Conservation (phyloP, 2,329 filamentous ascomycete species). For the Pseudogymnoascus sp. region DNA sequence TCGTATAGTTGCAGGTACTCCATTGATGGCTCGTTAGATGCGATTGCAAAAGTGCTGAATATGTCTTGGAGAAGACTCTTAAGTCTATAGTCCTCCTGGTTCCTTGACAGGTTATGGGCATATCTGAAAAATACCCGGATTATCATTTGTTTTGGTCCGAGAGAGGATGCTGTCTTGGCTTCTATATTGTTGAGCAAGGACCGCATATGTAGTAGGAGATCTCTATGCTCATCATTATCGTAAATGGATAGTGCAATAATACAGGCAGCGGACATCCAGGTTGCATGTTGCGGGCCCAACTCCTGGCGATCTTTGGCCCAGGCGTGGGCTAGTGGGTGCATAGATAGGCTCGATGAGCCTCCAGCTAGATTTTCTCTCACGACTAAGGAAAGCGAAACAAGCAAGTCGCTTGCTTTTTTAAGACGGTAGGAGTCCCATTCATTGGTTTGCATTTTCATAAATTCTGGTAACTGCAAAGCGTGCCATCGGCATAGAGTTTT, state of each 20-base stretch:
- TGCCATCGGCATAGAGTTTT: constrained; percentile 16
- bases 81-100: constrained; percentile 17
- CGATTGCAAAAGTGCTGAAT: constrained; percentile 14
- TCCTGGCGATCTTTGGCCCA: constrained; percentile 29
- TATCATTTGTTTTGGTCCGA: constrained; percentile 10
- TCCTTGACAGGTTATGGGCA: constrained; percentile 10
- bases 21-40: constrained; percentile 11
- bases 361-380: constrained; percentile 11
- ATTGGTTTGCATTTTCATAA: constrained; percentile 18
- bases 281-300: background rate
- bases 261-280: constrained; percentile 17
- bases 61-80: constrained; percentile 13
- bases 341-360: constrained; percentile 22
- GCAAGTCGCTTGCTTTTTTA: constrained; percentile 23
- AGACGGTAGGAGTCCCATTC: constrained; percentile 27
- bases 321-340: constrained; percentile 31
- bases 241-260: constrained; percentile 16
- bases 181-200: constrained; percentile 16
- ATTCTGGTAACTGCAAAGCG: constrained; percentile 16
- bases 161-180: constrained; percentile 8
- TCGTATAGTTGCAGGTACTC: constrained; percentile 17
- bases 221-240: constrained; percentile 12
- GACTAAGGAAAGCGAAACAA: constrained; percentile 28
- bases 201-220: constrained; percentile 13
- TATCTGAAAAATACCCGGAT: constrained; percentile 15